Conservation (phyloP, 306 rosid species). For the Quercus engelmannii region DNA sequence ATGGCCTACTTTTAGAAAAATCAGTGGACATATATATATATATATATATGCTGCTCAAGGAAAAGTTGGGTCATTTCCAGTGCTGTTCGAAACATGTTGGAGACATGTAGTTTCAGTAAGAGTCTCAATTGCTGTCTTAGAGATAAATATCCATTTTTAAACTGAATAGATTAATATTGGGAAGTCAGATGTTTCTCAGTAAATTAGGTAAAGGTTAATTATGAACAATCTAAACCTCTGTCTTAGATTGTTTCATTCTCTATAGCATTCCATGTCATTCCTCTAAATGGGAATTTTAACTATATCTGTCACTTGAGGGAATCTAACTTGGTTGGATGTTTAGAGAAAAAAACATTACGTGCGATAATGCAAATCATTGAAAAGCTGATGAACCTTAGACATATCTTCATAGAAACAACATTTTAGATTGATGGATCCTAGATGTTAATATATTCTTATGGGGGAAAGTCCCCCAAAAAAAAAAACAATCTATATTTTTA, state of each 20-base stretch:
- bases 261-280: not conserved
- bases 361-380: not conserved
- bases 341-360: not conserved
- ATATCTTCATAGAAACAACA: not conserved
- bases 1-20: no score
- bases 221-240: not conserved
- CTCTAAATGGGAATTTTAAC: not conserved
- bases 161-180: no score
- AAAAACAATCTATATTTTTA: no score
- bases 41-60: not conserved
- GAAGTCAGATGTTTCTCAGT: not conserved
- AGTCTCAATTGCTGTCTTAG: not conserved
- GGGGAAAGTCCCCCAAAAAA: no score
- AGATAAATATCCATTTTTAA: no score
- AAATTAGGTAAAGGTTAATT: not conserved
- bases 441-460: not conserved
- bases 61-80: not conserved
- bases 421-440: not conserved
- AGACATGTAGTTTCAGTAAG: not conserved
- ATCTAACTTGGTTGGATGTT: not conserved
- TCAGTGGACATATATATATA: not conserved
- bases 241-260: not conserved
- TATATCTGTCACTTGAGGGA: not conserved
- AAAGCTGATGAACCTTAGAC: not conserved
- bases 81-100: not conserved